Evolutionary conservation across 306 rosid genomes (phyloP), one percentile per base, ranked within the genome.

Genomic region (Trifolium dubium): DNA sequence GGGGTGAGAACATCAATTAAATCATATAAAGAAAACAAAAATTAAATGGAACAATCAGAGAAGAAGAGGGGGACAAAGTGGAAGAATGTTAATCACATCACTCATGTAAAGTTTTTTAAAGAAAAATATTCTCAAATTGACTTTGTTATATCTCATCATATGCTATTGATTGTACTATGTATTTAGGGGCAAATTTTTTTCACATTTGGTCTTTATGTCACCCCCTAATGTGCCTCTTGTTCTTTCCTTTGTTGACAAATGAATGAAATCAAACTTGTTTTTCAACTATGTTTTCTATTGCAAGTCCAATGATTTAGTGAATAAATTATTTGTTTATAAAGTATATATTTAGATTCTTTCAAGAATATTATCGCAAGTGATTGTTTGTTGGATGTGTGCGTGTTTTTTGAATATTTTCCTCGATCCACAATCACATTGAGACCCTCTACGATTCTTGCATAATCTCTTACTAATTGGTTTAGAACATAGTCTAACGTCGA

Each of bases 51-150:
- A 37, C 46, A 71, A 77, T 71, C 64, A 82, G 67, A 68, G 78
- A 69, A 70, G 56, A 15, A 77, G 68, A 86, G 78, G 91, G 97
- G 89, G 98, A 91, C 98, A 93, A 89, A 93, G 98, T 89, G 98
- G 98, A 93, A 74, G 96, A 77, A 93, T 89, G 97, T 86, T 91
- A 88, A 89, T 93, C 87, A 85, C 89, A 89, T 93, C 90, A 85
- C 71, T 78, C 23, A 23, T 23, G 89, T 83, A 93, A 89, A 88
- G 96, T 88, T 85, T 71, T 80, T 40, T 74, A 89, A 87, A 86
- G 82, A 80, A 77, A 77, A 80, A 81, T 80, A 83, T 80, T 85
- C 89, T 83, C 88, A 84, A 84, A 89, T 91, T 93, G 98, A 93
- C 98, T 93, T 89, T 88, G 39, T 67, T 79, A 77, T 71, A 72